These are phyloP conservation scores for Clitopilus hobsonii DNA, from an alignment of 768 basidiomycete genomes.

Conservation along the genomic window DNA sequence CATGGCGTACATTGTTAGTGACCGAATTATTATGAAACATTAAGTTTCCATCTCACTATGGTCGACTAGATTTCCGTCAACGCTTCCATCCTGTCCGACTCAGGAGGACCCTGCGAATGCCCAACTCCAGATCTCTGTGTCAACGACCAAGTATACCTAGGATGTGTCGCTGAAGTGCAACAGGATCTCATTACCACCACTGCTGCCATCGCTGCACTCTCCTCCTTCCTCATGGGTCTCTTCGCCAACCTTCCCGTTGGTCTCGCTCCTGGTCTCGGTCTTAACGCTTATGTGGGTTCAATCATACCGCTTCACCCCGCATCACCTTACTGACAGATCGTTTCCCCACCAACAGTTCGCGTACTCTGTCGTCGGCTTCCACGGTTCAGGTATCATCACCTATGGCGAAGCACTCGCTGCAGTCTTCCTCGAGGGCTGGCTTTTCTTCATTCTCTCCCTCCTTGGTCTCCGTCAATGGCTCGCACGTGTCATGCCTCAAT, in stretches of 20 bases:
- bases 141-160: slow-evolving; percentile 45
- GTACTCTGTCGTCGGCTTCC: slow-evolving; percentile 84
- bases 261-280: slow-evolving; percentile 80
- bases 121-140: slow-evolving; percentile 50
- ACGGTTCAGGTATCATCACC: slow-evolving; percentile 66
- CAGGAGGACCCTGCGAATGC: slow-evolving; percentile 83
- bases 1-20: slow-evolving; percentile 78
- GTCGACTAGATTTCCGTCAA: slow-evolving; percentile 73
- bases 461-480: slow-evolving; percentile 89
- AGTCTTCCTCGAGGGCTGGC: slow-evolving; percentile 86
- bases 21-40: background rate
- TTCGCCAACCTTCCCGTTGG: slow-evolving; percentile 88
- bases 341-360: slow-evolving; percentile 52
- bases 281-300: slow-evolving; percentile 70
- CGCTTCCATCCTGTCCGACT: slow-evolving; percentile 68
- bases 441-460: slow-evolving; percentile 76
- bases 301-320: slow-evolving; percentile 5
- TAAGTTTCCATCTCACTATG: slow-evolving; percentile 7
- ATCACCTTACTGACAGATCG: background rate
- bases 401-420: slow-evolving; percentile 81
- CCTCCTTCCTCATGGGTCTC: slow-evolving; percentile 79
- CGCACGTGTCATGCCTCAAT: slow-evolving; percentile 83
- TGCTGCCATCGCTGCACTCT: slow-evolving; percentile 68
- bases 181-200: slow-evolving; percentile 82
- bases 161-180: slow-evolving; percentile 57